Evolutionary conservation across 768 basidiomycete species (phyloP), one percentile per base, ranked within the genome.

Genomic region (Macrocybe gigantea): DNA sequence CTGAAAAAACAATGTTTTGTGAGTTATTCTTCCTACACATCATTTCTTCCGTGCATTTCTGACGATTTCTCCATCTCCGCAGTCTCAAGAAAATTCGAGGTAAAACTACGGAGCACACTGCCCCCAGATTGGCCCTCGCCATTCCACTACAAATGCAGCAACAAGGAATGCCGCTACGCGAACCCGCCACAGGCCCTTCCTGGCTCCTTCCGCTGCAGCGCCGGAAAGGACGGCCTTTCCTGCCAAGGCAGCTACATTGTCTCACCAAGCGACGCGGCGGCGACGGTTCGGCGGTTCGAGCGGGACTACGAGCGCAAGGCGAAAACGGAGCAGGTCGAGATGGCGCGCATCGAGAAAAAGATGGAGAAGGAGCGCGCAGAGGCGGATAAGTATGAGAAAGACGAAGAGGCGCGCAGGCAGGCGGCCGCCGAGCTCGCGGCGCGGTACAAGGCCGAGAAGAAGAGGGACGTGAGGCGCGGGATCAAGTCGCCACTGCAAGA

Each of bases 141-240:
- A 13, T 52, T 64, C 32, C 59, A 65, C 50, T 58, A 56, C 51
- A 62, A 62, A 50, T 69, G 67, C 54, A 60, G 45, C 38, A 50
- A 53, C 22, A 45, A 49, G 7, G 40, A 35, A 13, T 69, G 67
- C 53, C 37, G 38, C 7, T 60, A 52, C 39, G 50, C 57, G 22
- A 69, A 69, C 49, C 56, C 57, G 7, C 64, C 64, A 33, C 66
- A 69, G 45, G 56, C 56, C 8, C 60, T 49, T 7, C 48, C 56
- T 32, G 67, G 67, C 8, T 49, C 38, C 3, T 69, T 65, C 48
- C 48, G 56, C 29, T 69, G 67, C 51, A 50, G 51, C 30, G 59
- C 57, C 15, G 36, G 37, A 22, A 33, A 43, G 9, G 47, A 48
- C 7, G 59, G 56, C 12, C 50, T 48, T 41, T 49, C 30, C 45